These are phyloP conservation scores for Scutellaria minor DNA, from an alignment of 257 asterid genomes.

Conservation along the genomic window DNA sequence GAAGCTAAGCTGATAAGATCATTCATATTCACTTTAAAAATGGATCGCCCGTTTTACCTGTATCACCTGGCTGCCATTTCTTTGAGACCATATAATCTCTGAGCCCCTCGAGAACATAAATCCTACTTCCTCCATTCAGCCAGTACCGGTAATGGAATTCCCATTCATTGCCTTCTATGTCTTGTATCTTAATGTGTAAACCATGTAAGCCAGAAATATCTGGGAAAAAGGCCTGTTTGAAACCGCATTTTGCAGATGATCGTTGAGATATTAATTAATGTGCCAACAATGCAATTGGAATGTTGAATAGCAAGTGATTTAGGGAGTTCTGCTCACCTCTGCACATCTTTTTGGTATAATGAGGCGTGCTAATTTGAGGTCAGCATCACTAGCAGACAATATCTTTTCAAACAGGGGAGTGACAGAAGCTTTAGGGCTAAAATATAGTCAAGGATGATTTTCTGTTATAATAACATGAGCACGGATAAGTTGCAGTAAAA, in stretches of 20 bases:
- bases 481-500: constrained; percentile 13
- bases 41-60: constrained; percentile 45
- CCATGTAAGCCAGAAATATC: constrained; percentile 57
- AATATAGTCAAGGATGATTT: constrained; percentile 56
- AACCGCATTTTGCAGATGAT: constrained; percentile 15
- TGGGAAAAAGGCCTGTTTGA: constrained; percentile 70
- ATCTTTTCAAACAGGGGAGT: constrained; percentile 68
- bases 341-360: constrained; percentile 70
- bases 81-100: constrained; percentile 63
- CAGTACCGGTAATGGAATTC: constrained; percentile 63
- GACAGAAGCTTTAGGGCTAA: constrained; percentile 52
- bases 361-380: constrained; percentile 61
- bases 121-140: constrained; percentile 59
- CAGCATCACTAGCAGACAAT: constrained; percentile 62
- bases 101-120: constrained; percentile 73
- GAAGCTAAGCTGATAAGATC: background rate
- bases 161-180: constrained; percentile 74
- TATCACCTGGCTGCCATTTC: constrained; percentile 76
- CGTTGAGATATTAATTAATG: constrained; percentile 13
- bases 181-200: constrained; percentile 58
- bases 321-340: constrained; percentile 55
- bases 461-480: constrained; percentile 15
- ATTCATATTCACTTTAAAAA: constrained; percentile 7
- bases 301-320: background rate
- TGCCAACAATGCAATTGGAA: constrained; percentile 20